Evolutionary conservation across 2,329 filamentous ascomycete genomes (phyloP).

Genomic region (Fusarium goolgardi): DNA sequence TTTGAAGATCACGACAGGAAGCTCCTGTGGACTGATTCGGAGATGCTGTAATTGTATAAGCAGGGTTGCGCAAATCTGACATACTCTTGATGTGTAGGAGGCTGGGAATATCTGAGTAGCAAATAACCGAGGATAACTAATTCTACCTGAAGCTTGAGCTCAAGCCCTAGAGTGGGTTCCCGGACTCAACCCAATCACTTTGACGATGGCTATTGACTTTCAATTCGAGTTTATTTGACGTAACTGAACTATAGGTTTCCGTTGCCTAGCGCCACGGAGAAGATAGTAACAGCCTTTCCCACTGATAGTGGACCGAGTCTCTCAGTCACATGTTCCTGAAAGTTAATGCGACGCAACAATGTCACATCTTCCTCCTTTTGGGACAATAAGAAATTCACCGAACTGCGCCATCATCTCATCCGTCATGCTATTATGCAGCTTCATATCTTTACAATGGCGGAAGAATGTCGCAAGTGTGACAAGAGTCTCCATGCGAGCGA

Average conservation of each 20-base stretch:
- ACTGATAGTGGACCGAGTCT: not conserved
- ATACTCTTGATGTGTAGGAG: not conserved
- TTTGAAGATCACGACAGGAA: not conserved
- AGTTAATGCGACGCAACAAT: not conserved
- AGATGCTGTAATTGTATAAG: not conserved
- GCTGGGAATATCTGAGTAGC: not conserved
- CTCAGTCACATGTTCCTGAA: too few relatives aligned
- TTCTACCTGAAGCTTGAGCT: not conserved
- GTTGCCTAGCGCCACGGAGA: not conserved
- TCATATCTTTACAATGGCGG: not conserved
- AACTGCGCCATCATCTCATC: slow-evolving; percentile 11
- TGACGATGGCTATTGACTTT: not conserved
- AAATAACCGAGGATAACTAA: not conserved
- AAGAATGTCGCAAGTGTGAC: not conserved
- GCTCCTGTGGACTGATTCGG: not conserved
- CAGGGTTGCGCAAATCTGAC: not conserved
- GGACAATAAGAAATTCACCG: slow-evolving; percentile 10
- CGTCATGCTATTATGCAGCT: not conserved
- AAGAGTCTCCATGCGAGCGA: slow-evolving; percentile 19
- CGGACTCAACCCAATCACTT: not conserved
- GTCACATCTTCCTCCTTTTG: not conserved
- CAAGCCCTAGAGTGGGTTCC: not conserved
- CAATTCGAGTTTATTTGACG: not conserved
- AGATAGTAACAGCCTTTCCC: not conserved
- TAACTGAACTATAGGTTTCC: fast-evolving